These are phyloP conservation scores for Rubia yunnanensis DNA, from an alignment of 257 asterid species.

Conservation along the genomic window DNA sequence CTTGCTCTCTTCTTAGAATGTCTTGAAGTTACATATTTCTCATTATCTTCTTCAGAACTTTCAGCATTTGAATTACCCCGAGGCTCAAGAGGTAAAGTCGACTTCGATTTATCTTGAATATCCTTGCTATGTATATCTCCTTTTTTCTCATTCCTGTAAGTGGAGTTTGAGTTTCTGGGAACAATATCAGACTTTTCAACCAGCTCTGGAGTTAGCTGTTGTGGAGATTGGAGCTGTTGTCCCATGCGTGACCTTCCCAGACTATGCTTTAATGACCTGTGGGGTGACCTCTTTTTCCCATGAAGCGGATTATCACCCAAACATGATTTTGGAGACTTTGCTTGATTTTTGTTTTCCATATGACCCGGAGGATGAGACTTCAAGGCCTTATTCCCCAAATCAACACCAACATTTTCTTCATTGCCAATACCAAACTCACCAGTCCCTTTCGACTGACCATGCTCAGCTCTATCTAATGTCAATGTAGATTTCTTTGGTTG, in stretches of 20 bases:
- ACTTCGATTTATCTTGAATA: constrained; percentile 16
- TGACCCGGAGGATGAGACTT: constrained; percentile 9
- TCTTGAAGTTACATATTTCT: constrained; percentile 25
- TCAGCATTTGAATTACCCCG: constrained; percentile 18
- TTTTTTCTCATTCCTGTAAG: constrained; percentile 13
- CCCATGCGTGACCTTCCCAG: constrained; percentile 18
- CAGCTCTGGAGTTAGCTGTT: constrained; percentile 14
- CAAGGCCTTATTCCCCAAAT: constrained; percentile 5
- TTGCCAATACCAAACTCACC: constrained; percentile 1
- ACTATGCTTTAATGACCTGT: constrained; percentile 1
- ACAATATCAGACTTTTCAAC: constrained; percentile 17
- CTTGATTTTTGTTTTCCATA: constrained; percentile 21
- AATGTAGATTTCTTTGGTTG: constrained; percentile 15
- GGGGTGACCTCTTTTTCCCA: constrained; percentile 19
- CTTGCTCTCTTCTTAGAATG: constrained; percentile 27
- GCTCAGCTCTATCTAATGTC: constrained; percentile 7
- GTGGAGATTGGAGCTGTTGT: constrained; percentile 21
- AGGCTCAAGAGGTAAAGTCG: constrained; percentile 16
- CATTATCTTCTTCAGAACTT: constrained; percentile 44
- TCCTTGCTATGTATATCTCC: constrained; percentile 19
- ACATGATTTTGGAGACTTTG: constrained; percentile 22
- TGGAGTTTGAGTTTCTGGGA: constrained; percentile 13
- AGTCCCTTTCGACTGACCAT: constrained; percentile 1
- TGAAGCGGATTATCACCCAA: constrained; percentile 17
- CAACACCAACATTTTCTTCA: constrained; percentile 9